Evolutionary conservation across 768 basidiomycete genomes (phyloP).

Genomic region (Rhizopogon sp.): DNA sequence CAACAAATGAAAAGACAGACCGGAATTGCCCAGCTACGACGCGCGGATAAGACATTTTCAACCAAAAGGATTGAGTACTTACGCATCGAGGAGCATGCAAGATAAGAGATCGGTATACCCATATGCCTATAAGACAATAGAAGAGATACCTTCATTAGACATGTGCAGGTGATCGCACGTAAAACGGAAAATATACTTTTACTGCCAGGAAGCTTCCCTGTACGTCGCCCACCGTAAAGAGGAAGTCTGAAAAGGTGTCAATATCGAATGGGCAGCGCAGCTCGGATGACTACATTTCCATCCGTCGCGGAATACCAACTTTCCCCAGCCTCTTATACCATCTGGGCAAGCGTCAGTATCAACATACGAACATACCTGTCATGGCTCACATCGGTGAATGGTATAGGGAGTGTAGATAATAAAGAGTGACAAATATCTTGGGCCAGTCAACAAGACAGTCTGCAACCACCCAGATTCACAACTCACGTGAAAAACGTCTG

Average conservation of each 20-base stretch:
- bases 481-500: conserved; percentile 74
- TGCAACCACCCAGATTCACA: not conserved
- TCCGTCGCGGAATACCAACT: conserved; percentile 61
- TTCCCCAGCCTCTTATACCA: conserved; percentile 70
- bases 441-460: not conserved
- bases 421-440: conserved; percentile 68
- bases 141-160: not conserved
- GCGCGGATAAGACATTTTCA: not conserved
- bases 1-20: conserved; percentile 73
- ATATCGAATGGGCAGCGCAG: conserved; percentile 11
- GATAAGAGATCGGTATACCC: conserved; percentile 78
- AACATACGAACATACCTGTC: not conserved
- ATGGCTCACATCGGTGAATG: conserved; percentile 64
- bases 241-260: conserved; percentile 42
- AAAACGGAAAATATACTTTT: conserved; percentile 35
- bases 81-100: conserved; percentile 82
- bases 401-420: conserved; percentile 76
- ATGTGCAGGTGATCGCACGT: not conserved
- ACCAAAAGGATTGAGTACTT: conserved; percentile 13
- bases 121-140: conserved; percentile 42
- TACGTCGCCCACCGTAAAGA: conserved; percentile 71
- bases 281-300: conserved; percentile 59
- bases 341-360: conserved; percentile 33
- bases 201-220: conserved; percentile 79
- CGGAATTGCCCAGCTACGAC: conserved; percentile 69